Conservation (phyloP, 768 basidiomycete genomes). For the Kwoniella europaea region DNA sequence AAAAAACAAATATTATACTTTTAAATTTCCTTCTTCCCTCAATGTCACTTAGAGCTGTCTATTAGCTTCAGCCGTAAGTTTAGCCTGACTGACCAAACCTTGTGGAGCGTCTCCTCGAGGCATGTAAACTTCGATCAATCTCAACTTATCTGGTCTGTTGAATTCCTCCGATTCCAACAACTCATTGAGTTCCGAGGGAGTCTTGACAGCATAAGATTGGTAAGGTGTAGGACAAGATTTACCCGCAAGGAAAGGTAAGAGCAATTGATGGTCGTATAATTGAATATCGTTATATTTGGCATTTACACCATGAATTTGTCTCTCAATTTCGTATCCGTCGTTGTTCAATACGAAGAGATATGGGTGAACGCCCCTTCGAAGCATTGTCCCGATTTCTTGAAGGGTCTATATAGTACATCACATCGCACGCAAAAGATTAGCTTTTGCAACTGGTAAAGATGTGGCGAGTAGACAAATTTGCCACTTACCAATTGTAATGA, state of each 20-base stretch:
- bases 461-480: no score
- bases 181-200: constrained; percentile 69
- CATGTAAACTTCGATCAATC: constrained; percentile 57
- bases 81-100: constrained; percentile 57
- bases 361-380: constrained; percentile 72
- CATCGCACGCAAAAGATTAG: no score
- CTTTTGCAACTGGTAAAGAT: no score
- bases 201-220: constrained; percentile 70
- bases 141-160: constrained; percentile 65
- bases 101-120: constrained; percentile 57
- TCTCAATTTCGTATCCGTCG: constrained; percentile 80
- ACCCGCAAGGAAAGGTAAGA: constrained; percentile 58
- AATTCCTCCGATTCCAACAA: constrained; percentile 73
- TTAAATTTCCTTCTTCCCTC: background rate
- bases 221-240: constrained; percentile 49
- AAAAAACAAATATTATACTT: background rate
- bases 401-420: constrained; percentile 61
- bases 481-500: constrained; percentile 45
- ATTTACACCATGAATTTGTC: constrained; percentile 64
- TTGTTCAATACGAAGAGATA: constrained; percentile 71
- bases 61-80: constrained; percentile 57
- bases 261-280: constrained; percentile 65
- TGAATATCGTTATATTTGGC: constrained; percentile 80
- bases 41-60: constrained; percentile 20
- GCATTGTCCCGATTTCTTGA: constrained; percentile 78